These are phyloP conservation scores for Babjeviella inositovora DNA, from an alignment of 805 yeast species.

Conservation along the genomic window DNA sequence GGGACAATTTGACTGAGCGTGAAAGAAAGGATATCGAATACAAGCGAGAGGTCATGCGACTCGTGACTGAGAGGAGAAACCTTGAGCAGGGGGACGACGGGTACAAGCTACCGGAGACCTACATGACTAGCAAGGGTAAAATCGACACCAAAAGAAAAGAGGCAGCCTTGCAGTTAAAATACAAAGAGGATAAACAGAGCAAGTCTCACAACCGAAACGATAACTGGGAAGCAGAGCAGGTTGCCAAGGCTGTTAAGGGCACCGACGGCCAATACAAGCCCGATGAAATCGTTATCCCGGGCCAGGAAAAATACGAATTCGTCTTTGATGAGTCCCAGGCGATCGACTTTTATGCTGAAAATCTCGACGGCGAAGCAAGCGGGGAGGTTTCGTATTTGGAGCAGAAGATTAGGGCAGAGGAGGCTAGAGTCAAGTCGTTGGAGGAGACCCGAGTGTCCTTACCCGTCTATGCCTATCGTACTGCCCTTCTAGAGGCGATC, in stretches of 20 bases:
- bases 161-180: slow-evolving; percentile 24
- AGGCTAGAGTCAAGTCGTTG: slow-evolving; percentile 15
- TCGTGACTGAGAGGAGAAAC: slow-evolving; percentile 21
- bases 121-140: slow-evolving; percentile 30
- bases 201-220: slow-evolving; percentile 6
- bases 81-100: slow-evolving; percentile 16
- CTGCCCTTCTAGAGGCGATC: slow-evolving; percentile 43
- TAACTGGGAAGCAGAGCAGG: slow-evolving; percentile 39
- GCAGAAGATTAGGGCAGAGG: slow-evolving; percentile 15
- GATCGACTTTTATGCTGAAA: slow-evolving; percentile 31
- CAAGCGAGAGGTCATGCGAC: slow-evolving; percentile 29
- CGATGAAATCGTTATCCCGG: slow-evolving; percentile 23
- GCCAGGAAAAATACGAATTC: slow-evolving; percentile 42
- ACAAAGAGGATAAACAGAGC: slow-evolving; percentile 7
- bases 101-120: slow-evolving; percentile 43
- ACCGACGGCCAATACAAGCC: slow-evolving; percentile 9
- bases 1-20: slow-evolving; percentile 27
- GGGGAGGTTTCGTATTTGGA: slow-evolving; percentile 9
- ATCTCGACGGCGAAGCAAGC: slow-evolving; percentile 11
- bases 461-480: slow-evolving; percentile 59
- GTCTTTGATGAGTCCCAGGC: slow-evolving; percentile 58
- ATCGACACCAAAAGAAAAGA: slow-evolving; percentile 39
- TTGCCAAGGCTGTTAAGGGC: slow-evolving; percentile 18
- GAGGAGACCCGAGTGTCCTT: slow-evolving; percentile 43
- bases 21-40: slow-evolving; percentile 35